phyloP scores from a whole-genome alignment of 2,329 filamentous ascomycete species.

The Exophiala sp. region DNA sequence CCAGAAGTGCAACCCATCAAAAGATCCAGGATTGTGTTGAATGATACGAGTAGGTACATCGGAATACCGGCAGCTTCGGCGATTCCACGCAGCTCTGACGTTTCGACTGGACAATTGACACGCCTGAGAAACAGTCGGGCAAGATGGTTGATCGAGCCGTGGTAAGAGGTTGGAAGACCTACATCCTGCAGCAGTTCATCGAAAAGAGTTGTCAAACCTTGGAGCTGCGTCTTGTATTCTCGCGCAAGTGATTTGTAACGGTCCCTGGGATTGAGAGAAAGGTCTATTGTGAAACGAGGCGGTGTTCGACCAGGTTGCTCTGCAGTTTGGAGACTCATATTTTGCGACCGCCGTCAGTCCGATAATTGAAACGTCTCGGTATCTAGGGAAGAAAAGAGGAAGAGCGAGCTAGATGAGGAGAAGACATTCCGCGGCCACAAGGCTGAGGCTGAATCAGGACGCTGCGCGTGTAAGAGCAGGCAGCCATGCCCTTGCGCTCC shows the following conservation, averaged over 20 bases:
- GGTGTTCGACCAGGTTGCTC: background rate
- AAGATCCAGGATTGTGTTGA: slow-evolving; percentile 62
- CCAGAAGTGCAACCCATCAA: slow-evolving; percentile 65
- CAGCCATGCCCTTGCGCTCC: too few species aligned
- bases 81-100: slow-evolving; percentile 59
- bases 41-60: slow-evolving; percentile 58
- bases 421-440: too few species aligned
- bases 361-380: too few species aligned
- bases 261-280: slow-evolving; percentile 51
- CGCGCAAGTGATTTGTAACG: slow-evolving; percentile 51
- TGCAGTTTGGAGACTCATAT: background rate
- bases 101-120: slow-evolving; percentile 56
- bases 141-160: slow-evolving; percentile 34
- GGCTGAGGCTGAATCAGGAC: too few species aligned
- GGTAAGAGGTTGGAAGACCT: slow-evolving; percentile 27
- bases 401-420: too few species aligned
- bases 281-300: slow-evolving; percentile 43
- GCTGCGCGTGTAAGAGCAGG: too few species aligned
- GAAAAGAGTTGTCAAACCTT: slow-evolving; percentile 48
- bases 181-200: slow-evolving; percentile 46
- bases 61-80: slow-evolving; percentile 49
- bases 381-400: too few species aligned
- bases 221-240: slow-evolving; percentile 45
- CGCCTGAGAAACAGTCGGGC: slow-evolving; percentile 49
- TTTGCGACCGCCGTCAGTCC: too few species aligned